These are phyloP conservation scores for Linderniella brevidens DNA, from an alignment of 257 asterid species.

Conservation along the genomic window DNA sequence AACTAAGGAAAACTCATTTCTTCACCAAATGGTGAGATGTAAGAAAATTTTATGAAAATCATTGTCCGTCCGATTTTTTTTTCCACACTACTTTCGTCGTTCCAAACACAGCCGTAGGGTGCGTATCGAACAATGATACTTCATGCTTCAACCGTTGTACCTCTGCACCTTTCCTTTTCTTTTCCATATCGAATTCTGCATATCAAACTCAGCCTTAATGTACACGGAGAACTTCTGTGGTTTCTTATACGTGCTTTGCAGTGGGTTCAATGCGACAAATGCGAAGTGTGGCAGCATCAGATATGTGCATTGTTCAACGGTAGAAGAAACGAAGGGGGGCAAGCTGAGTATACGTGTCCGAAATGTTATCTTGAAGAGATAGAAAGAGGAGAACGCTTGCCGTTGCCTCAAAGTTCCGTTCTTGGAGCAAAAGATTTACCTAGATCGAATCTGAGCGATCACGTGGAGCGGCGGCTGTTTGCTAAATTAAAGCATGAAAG, in stretches of 20 bases:
- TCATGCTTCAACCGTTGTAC: too few species aligned
- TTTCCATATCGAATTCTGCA: too few species aligned
- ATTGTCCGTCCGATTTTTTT: too few species aligned
- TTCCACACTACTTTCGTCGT: too few species aligned
- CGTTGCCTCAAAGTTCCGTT: conserved; percentile 86
- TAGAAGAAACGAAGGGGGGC: conserved; percentile 95
- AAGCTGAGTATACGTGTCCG: conserved; percentile 98
- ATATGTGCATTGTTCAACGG: conserved; percentile 96
- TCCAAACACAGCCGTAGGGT: too few species aligned
- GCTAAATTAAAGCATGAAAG: conserved; percentile 65
- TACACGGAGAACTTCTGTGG: too few species aligned
- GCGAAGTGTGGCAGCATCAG: conserved; percentile 99
- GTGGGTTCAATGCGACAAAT: conserved; percentile 99
- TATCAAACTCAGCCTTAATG: too few species aligned
- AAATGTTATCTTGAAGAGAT: conserved; percentile 79
- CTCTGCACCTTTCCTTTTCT: too few species aligned
- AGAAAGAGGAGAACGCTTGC: conserved; percentile 87
- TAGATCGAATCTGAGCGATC: conserved; percentile 82
- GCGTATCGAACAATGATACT: too few species aligned
- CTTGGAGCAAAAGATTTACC: conserved; percentile 99
- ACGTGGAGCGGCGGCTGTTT: conserved; percentile 70
- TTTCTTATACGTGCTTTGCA: conserved; percentile 16
- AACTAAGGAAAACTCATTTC: too few species aligned
- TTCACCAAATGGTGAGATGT: too few species aligned
- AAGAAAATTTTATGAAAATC: too few species aligned